Conservation (phyloP, 176 grass and related monocot species). For the maize (Zea mays) region DNA sequence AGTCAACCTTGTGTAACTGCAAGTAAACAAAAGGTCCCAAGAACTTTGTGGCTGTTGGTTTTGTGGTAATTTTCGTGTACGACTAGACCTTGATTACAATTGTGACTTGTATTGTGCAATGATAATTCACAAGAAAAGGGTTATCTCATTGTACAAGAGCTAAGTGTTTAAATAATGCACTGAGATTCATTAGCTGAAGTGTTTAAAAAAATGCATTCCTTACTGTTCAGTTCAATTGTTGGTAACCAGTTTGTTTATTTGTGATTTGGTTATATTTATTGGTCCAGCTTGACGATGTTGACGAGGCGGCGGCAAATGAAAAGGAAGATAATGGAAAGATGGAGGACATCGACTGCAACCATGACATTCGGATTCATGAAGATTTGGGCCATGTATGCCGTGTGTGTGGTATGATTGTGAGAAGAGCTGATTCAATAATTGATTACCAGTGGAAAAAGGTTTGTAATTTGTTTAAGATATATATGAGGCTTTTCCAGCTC, state of each 20-base stretch:
- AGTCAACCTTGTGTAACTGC: background rate
- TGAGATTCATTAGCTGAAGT: background rate
- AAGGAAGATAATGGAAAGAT: slow-evolving; percentile 55
- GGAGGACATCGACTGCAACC: slow-evolving; percentile 54
- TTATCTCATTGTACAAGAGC: background rate
- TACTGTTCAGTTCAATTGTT: slow-evolving; percentile 32
- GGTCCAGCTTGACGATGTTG: slow-evolving; percentile 49
- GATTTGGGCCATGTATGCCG: slow-evolving; percentile 89
- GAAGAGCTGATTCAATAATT: slow-evolving; percentile 90
- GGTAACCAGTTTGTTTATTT: slow-evolving; percentile 28
- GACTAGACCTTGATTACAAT: background rate
- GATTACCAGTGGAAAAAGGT: slow-evolving; percentile 98
- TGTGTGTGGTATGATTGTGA: slow-evolving; percentile 93
- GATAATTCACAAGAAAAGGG: background rate
- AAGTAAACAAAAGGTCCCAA: background rate
- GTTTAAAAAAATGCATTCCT: background rate
- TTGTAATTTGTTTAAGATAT: slow-evolving; percentile 24
- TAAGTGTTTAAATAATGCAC: background rate
- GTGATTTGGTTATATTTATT: slow-evolving; percentile 18
- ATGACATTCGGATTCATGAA: slow-evolving; percentile 75
- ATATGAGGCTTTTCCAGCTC: slow-evolving; percentile 5
- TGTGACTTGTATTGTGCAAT: background rate
- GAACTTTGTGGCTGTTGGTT: background rate
- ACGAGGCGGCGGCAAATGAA: slow-evolving; percentile 43
- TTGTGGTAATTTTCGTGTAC: background rate